Conservation (phyloP, 805 yeast genomes). For the Brettanomyces naardenensis region DNA sequence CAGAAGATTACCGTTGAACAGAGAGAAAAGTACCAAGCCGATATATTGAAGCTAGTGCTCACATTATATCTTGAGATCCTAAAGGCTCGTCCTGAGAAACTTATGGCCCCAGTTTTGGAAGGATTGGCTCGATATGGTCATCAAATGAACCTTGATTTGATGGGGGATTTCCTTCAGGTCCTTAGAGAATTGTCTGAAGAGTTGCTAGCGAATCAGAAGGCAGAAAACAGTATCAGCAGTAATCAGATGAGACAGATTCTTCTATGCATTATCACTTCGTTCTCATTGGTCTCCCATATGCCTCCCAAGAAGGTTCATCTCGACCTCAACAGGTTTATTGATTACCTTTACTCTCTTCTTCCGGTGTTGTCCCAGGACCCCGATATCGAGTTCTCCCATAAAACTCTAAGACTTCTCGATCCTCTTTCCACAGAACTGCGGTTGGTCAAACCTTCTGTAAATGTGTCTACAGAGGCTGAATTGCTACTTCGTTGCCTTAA, state of each 20-base stretch:
- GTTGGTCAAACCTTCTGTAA: slow-evolving; percentile 63
- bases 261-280: slow-evolving; percentile 83
- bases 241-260: slow-evolving; percentile 62
- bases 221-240: slow-evolving; percentile 33
- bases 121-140: slow-evolving; percentile 88
- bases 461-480: slow-evolving; percentile 85
- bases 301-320: slow-evolving; percentile 63
- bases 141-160: slow-evolving; percentile 83
- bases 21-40: slow-evolving; percentile 78
- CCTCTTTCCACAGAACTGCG: slow-evolving; percentile 41
- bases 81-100: slow-evolving; percentile 48
- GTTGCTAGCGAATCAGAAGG: slow-evolving; percentile 13
- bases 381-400: slow-evolving; percentile 80
- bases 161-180: slow-evolving; percentile 89
- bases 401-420: slow-evolving; percentile 72
- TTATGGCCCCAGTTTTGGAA: slow-evolving; percentile 84
- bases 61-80: slow-evolving; percentile 72
- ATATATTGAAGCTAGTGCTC: slow-evolving; percentile 66
- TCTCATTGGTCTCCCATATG: slow-evolving; percentile 74
- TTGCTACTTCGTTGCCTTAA: slow-evolving; percentile 71
- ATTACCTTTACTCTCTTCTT: slow-evolving; percentile 62
- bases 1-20: slow-evolving; percentile 81
- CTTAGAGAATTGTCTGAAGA: slow-evolving; percentile 70
- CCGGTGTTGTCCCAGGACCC: slow-evolving; percentile 68
- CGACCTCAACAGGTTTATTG: slow-evolving; percentile 76